phyloP scores from a whole-genome alignment of 2,329 filamentous ascomycete genomes.

The Clonostachys rosea region DNA sequence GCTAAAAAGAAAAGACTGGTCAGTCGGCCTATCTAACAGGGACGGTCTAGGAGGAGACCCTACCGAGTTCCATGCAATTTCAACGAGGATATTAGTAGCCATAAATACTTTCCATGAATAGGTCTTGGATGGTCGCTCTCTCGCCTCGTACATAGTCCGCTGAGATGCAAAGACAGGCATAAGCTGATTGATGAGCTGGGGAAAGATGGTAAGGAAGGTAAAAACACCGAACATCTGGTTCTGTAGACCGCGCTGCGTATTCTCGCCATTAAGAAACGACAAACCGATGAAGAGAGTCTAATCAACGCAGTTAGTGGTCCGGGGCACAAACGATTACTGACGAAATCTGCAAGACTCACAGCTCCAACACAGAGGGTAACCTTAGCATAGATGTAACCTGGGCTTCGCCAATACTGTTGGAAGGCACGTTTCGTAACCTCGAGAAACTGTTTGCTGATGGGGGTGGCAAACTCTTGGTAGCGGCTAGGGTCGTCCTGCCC shows the following conservation, averaged over 20 bases:
- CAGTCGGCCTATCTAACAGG: too few species aligned
- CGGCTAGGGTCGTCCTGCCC: too few species aligned
- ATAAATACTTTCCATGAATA: constrained; percentile 68
- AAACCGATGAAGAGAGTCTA: constrained; percentile 61
- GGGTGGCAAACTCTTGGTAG: too few species aligned
- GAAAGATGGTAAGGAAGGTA: constrained; percentile 67
- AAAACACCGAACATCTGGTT: constrained; percentile 71
- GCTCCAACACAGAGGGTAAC: too few species aligned
- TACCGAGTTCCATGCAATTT: constrained; percentile 7
- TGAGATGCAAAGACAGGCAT: constrained; percentile 71
- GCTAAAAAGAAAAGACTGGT: constrained; percentile 49
- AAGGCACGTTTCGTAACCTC: too few species aligned
- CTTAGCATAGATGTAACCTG: too few species aligned
- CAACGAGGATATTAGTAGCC: constrained; percentile 29
- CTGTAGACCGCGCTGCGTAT: constrained; percentile 61
- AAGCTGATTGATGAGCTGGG: constrained; percentile 58
- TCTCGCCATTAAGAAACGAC: constrained; percentile 58
- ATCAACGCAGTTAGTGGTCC: too few species aligned
- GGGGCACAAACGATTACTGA: too few species aligned
- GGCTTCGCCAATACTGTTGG: too few species aligned
- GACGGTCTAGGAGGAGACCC: not conserved
- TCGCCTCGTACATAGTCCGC: constrained; percentile 65
- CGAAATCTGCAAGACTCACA: too few species aligned
- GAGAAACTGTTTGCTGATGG: too few species aligned
- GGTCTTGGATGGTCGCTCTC: constrained; percentile 61